A percentile compares a stretch with the other conserved stretches of the same genome.
phyloP scores from a whole-genome alignment of 2,329 filamentous ascomycete genomes.

The Thielaviopsis punctulata region DNA sequence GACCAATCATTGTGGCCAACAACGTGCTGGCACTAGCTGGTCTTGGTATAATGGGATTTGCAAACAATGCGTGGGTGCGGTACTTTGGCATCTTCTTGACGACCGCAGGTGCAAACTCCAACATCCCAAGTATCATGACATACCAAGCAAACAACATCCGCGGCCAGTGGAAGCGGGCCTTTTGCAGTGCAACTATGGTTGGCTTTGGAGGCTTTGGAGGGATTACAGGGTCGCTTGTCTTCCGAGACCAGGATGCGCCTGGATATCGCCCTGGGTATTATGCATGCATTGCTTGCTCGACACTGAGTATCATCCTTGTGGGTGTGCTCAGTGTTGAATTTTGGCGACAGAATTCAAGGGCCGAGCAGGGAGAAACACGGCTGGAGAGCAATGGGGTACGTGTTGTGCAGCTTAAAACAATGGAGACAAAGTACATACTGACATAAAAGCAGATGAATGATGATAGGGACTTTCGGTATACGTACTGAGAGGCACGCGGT shows the following conservation, averaged over 20 bases:
- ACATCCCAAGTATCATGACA: constrained; percentile 56
- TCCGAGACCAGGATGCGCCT: constrained; percentile 39
- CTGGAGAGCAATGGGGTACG: constrained; percentile 29
- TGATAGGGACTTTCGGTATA: too few species aligned
- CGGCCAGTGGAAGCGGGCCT: constrained; percentile 76
- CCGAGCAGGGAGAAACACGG: constrained; percentile 34
- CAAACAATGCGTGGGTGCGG: constrained; percentile 33
- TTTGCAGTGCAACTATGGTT: constrained; percentile 59
- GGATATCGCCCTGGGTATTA: constrained; percentile 38
- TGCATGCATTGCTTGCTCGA: constrained; percentile 33
- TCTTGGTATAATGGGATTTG: constrained; percentile 47
- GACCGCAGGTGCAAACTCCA: constrained; percentile 62
- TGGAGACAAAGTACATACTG: too few species aligned
- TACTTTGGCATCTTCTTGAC: constrained; percentile 63
- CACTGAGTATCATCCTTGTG: constrained; percentile 31
- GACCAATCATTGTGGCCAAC: constrained; percentile 49
- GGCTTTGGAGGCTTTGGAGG: constrained; percentile 64
- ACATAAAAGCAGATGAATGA: too few species aligned
- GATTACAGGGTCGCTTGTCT: constrained; percentile 58
- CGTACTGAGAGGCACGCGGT: too few species aligned
- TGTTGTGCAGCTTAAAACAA: too few species aligned
- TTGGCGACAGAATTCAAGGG: constrained; percentile 28
- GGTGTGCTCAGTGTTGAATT: constrained; percentile 24
- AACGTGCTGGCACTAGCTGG: constrained; percentile 49
- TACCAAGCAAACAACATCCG: constrained; percentile 82